Percentiles rank a stretch among this genome's conserved stretches.
Conservation (phyloP, 768 basidiomycete species). For the Artomyces pyxidatus region DNA sequence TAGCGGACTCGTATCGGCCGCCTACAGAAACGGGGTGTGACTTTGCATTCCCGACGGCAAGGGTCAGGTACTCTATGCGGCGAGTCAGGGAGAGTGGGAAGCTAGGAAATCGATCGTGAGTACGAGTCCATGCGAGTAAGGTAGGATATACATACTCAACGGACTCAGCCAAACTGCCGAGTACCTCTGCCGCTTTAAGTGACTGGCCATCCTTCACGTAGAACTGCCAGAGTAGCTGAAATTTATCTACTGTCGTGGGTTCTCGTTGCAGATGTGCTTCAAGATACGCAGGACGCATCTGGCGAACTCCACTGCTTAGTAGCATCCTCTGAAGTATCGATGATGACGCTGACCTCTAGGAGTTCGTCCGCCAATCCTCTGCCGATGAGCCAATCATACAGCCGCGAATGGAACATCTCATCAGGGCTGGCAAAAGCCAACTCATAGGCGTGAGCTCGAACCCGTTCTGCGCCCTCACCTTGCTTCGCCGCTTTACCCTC, state of each 20-base stretch:
- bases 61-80: slow-evolving; percentile 85
- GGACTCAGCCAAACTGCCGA: slow-evolving; percentile 78
- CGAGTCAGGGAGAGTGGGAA: slow-evolving; percentile 61
- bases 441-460: slow-evolving; percentile 80
- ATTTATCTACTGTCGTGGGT: slow-evolving; percentile 72
- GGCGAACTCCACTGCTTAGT: slow-evolving; percentile 3
- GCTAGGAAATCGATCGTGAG: too few species aligned
- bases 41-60: slow-evolving; percentile 94
- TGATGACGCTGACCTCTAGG: slow-evolving; percentile 59
- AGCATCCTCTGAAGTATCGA: slow-evolving; percentile 1
- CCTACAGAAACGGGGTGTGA: slow-evolving; percentile 79
- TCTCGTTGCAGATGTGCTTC: slow-evolving; percentile 83
- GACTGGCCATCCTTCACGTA: slow-evolving; percentile 90
- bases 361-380: slow-evolving; percentile 80
- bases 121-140: background rate
- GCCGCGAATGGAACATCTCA: slow-evolving; percentile 85
- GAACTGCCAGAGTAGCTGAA: slow-evolving; percentile 92
- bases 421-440: slow-evolving; percentile 81
- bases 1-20: slow-evolving; percentile 80
- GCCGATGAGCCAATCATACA: slow-evolving; percentile 91
- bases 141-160: slow-evolving; percentile 49
- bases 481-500: slow-evolving; percentile 49
- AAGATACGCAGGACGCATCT: slow-evolving; percentile 84
- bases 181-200: slow-evolving; percentile 79
- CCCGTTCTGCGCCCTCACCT: slow-evolving; percentile 48